Evolutionary conservation across 495 filamentous ascomycete genomes (phyloP), one percentile per base, ranked within the genome.

Genomic region (Trichodelitschia bisporula): DNA sequence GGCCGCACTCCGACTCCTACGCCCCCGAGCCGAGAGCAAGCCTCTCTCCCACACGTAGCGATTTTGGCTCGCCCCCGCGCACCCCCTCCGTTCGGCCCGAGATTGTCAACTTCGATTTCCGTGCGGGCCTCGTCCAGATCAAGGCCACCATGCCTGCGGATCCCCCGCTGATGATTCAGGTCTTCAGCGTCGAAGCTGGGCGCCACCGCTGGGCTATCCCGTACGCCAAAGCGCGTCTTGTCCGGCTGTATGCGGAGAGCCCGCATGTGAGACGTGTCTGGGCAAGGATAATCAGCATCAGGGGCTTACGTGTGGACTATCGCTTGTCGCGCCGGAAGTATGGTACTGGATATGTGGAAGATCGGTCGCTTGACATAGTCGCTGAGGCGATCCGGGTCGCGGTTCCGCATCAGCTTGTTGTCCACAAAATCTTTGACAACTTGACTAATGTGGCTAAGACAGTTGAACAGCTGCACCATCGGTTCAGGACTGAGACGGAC

Each of bases 341-440:
- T 15, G 66, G 69, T 11, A 49, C 48, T 20, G 14, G 15, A 9
- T 60, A 46, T 4, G 51, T 60, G 0, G 70, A 84, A 26, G 80
- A 95, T 32, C 75, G 64, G 33, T 77, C 80, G 25, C 64, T 93
- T 33, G 86, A 99, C 46, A 42, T 95, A 10, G 68, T 62, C 36
- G 62, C 71, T 1, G 84, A 93, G 40, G 82, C 79, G 18, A 77
- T 95, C 34, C 66, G 86, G 16, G 28, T 93, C 25, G 79, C 72
- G 2, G 77, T 95, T 26, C 86, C 86, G n/a, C 82, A 95, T 54
- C 79, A 91, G 40, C 63, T 95, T 47, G 67, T 92, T 2, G 61
- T 93, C 39, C 73, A 92, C 49, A 72, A 75, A 38, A 69, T 99
- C 33, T 72, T 86, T 9, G 86, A 99, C 48, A 99, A 95, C 42